A percentile compares a stretch with the other conserved stretches of the same genome.
Conservation (phyloP, 441 rosid species). For the Corymbia calophylla region DNA sequence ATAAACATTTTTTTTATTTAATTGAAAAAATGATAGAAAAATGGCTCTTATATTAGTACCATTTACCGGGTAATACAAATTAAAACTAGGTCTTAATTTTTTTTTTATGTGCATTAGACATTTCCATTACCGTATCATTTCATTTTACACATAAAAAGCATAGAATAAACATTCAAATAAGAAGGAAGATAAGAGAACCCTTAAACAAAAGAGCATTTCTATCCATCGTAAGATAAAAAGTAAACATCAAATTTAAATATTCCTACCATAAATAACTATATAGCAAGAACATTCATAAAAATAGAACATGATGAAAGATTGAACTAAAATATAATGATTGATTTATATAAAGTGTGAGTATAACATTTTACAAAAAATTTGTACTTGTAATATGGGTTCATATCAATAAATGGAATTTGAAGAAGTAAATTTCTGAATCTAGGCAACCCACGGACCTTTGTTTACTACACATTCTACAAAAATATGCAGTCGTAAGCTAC, state of each 20-base stretch:
- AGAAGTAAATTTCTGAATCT: neutral
- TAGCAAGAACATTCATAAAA: neutral
- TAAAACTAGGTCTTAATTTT: neutral
- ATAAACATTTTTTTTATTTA: too few relatives aligned
- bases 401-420: neutral
- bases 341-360: too few relatives aligned
- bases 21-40: neutral
- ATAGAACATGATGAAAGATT: neutral
- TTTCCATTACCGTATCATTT: neutral
- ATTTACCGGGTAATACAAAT: neutral
- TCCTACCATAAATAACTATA: too few relatives aligned
- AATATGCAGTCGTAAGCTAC: too few relatives aligned
- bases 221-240: fast-evolving
- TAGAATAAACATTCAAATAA: too few relatives aligned
- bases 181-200: neutral
- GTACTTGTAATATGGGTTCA: neutral
- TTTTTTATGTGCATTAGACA: neutral
- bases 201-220: too few relatives aligned
- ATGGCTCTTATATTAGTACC: neutral
- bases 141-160: neutral
- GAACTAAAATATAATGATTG: too few relatives aligned
- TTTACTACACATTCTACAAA: neutral
- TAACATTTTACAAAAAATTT: neutral
- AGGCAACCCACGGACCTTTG: neutral
- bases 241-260: neutral